These are phyloP conservation scores for Ophiostoma fasciatum DNA, from an alignment of 2,329 filamentous ascomycete species.

Conservation along the genomic window DNA sequence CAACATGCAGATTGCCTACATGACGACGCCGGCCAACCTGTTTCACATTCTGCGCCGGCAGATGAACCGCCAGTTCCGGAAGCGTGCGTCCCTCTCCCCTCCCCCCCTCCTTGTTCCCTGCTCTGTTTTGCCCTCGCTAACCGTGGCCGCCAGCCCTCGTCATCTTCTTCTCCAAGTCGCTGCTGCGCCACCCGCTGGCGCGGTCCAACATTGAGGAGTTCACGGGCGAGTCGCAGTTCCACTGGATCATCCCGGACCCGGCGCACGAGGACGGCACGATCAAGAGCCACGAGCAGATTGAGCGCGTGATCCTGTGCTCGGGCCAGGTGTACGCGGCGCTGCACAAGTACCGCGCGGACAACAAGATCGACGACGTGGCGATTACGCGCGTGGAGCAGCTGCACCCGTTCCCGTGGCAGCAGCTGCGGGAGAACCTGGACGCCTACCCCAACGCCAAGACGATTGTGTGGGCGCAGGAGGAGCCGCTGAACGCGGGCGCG, in stretches of 20 bases:
- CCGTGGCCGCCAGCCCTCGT: slow-evolving; percentile 50
- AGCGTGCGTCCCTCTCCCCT: slow-evolving; percentile 50
- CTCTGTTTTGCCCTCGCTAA: not conserved
- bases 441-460: slow-evolving; percentile 94
- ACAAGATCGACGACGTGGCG: slow-evolving; percentile 78
- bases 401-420: slow-evolving; percentile 97
- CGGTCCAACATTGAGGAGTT: slow-evolving; percentile 87
- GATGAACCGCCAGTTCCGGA: slow-evolving; percentile 98
- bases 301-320: slow-evolving; percentile 85
- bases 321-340: slow-evolving; percentile 90
- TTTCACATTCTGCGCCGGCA: slow-evolving; percentile 95
- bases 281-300: slow-evolving; percentile 69
- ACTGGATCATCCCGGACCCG: slow-evolving; percentile 88
- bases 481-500: slow-evolving; percentile 90
- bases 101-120: not conserved
- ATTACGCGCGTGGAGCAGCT: slow-evolving; percentile 95
- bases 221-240: slow-evolving; percentile 79
- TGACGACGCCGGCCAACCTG: slow-evolving; percentile 89
- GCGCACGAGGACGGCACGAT: slow-evolving; percentile 65
- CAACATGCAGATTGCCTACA: slow-evolving; percentile 97
- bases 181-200: slow-evolving; percentile 85
- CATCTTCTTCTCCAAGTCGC: slow-evolving; percentile 96
- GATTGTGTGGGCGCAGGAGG: slow-evolving; percentile 94
- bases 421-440: slow-evolving; percentile 92
- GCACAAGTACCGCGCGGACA: slow-evolving; percentile 76